Percentiles rank a stretch among this genome's conserved stretches.
These are phyloP conservation scores for Phytophthora litchii DNA, from an alignment of 352 stramenopile species.

Conservation along the genomic window DNA sequence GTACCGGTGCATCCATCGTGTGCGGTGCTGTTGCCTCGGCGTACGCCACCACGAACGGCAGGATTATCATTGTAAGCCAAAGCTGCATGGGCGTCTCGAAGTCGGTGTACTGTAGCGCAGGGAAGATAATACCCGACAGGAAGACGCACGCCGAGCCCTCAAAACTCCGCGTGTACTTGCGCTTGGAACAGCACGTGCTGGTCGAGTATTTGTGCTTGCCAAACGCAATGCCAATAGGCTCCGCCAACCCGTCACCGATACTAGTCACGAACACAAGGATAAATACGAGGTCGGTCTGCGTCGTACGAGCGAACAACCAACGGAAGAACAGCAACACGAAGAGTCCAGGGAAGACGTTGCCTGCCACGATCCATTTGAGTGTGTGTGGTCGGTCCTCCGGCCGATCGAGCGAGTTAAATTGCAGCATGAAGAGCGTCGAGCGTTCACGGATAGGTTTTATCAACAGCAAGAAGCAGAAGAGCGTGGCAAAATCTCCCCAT, in stretches of 20 bases:
- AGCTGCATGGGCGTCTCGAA: constrained; percentile 75
- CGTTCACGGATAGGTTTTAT: constrained; percentile 85
- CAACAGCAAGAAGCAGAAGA: constrained; percentile 81
- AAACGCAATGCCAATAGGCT: constrained; percentile 80
- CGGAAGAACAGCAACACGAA: constrained; percentile 89
- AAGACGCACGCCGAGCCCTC: constrained; percentile 82
- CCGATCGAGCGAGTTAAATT: constrained; percentile 88
- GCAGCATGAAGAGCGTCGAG: constrained; percentile 87
- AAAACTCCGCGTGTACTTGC: constrained; percentile 82
- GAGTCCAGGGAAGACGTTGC: constrained; percentile 80
- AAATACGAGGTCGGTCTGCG: constrained; percentile 78
- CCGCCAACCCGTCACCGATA: constrained; percentile 78
- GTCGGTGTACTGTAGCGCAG: constrained; percentile 80
- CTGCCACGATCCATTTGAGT: constrained; percentile 81
- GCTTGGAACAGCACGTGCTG: constrained; percentile 76
- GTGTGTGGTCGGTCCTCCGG: constrained; percentile 82
- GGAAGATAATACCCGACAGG: constrained; percentile 84
- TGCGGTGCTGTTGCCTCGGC: constrained; percentile 85
- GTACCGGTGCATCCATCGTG: constrained; percentile 87
- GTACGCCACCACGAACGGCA: constrained; percentile 84
- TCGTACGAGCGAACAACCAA: constrained; percentile 80
- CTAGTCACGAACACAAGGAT: constrained; percentile 87
- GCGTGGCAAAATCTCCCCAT: constrained; percentile 85
- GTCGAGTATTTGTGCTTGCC: constrained; percentile 88
- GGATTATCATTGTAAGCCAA: constrained; percentile 79